Evolutionary conservation across 176 grass and related monocot genomes (phyloP), one percentile per base, ranked within the genome.

Genomic region (Avena sativa): DNA sequence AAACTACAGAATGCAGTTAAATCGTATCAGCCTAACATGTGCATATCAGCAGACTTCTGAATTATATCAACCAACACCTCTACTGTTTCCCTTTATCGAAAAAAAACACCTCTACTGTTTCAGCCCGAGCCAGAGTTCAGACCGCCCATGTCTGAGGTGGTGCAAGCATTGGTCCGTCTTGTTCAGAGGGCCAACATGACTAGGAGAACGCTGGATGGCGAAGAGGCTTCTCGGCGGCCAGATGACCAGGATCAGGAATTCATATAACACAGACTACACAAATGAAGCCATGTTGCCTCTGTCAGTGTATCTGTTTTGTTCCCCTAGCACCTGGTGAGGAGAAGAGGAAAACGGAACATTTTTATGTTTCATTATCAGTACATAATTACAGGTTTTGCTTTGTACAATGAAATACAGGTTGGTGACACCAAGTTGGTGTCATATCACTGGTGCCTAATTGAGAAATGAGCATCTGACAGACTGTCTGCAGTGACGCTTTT

Each of bases 61-160:
- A 86, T 34, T 66, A 83, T 88, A 9, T 53, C 25, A 83, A 60
- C 47, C 60, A 65, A 82, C n/a, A 57, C 50, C 60, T 87, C 78
- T 71, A 38, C 70, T 88, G 28, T 30, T 82, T 32, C 95, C 28
- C 28, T 28, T 28, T 28, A 28, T 28, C 28, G 28, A 2, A 28
- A 28, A 28, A 28, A 28, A 65, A 82, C n/a, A 57, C 50, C 60
- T 87, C 81, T 71, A 38, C 70, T 88, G 28, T 30, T 82, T 32
- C 95, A 97, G 95, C 88, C 95, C 30, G 95, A 97, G 48, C 95
- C 92, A 16, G 95, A 97, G 49, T 97, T 97, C 85, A 94, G 95
- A 82, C 95, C 95, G 19, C 95, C 95, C 0, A 97, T 97, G 95
- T 94, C 95, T 40, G 95, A 97, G 76, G 95, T 97, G 50, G 95